These are phyloP conservation scores for Kodamaea neixiangensis DNA, from an alignment of 805 yeast species.

Conservation along the genomic window DNA sequence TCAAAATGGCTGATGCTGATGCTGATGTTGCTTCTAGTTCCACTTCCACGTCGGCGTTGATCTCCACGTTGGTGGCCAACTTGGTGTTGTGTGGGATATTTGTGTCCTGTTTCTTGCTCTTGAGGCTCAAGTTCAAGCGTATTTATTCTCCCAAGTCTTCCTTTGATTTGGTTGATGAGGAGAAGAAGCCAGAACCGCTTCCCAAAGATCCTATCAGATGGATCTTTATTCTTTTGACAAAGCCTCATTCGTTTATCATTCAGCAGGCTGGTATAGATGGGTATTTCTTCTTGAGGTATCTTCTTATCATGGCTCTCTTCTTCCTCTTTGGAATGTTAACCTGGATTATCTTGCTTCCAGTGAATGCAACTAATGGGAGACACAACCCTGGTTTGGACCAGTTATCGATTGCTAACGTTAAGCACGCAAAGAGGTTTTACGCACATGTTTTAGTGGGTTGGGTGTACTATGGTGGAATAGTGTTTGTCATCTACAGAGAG, in stretches of 20 bases:
- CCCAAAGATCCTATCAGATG: constrained; percentile 70
- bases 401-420: constrained; percentile 76
- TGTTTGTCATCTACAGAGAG: constrained; percentile 82
- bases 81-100: constrained; percentile 66
- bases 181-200: constrained; percentile 71
- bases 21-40: constrained; percentile 22
- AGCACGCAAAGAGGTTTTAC: constrained; percentile 61
- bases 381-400: constrained; percentile 69
- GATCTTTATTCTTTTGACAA: constrained; percentile 62
- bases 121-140: constrained; percentile 67
- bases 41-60: constrained; percentile 72
- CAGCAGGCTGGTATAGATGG: constrained; percentile 95
- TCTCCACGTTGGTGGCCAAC: constrained; percentile 71
- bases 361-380: constrained; percentile 72
- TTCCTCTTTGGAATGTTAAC: constrained; percentile 49
- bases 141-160: constrained; percentile 84
- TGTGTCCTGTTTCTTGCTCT: constrained; percentile 57
- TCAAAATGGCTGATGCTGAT: constrained; percentile 5
- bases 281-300: constrained; percentile 81
- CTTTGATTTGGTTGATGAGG: constrained; percentile 56
- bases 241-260: constrained; percentile 73
- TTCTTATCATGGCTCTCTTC: constrained; percentile 55
- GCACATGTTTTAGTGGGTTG: constrained; percentile 86
- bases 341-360: constrained; percentile 75
- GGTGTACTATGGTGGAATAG: constrained; percentile 68